Evolutionary conservation across 1,284 basidiomycete genomes (phyloP).

Genomic region (Irpex lacteus): DNA sequence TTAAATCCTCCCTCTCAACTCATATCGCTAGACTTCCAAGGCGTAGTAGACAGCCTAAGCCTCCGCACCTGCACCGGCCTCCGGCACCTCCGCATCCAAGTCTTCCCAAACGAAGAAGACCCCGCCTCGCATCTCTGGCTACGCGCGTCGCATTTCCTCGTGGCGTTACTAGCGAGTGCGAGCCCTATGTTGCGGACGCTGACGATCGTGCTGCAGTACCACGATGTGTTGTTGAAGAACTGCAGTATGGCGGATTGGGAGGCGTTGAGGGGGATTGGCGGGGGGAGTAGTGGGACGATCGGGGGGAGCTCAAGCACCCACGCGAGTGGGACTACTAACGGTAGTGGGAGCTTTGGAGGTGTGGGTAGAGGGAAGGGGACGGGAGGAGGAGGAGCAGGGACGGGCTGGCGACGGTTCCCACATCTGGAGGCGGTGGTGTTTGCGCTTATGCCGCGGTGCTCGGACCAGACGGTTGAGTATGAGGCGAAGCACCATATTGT

Average conservation of each 20-base stretch:
- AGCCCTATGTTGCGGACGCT: not conserved
- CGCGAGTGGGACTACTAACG: no score
- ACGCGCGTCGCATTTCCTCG: slow-evolving; percentile 4
- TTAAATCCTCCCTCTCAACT: no score
- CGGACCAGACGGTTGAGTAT: not conserved
- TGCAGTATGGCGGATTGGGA: slow-evolving; percentile 6
- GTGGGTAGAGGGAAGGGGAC: no score
- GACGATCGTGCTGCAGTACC: slow-evolving; percentile 6
- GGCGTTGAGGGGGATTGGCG: not conserved
- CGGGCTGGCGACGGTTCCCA: not conserved
- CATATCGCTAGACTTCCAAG: not conserved
- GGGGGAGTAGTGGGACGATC: no score
- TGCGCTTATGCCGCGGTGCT: slow-evolving; percentile 7
- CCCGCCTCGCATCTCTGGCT: slow-evolving; percentile 1
- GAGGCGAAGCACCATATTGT: slow-evolving; percentile 1
- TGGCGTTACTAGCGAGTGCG: not conserved
- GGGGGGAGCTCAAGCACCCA: no score
- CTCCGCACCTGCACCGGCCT: slow-evolving; percentile 1
- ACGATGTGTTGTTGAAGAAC: slow-evolving; percentile 4
- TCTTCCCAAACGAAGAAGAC: slow-evolving; percentile 9
- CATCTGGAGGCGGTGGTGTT: slow-evolving; percentile 4
- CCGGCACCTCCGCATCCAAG: not conserved
- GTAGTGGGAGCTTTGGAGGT: no score
- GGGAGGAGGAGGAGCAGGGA: not conserved
- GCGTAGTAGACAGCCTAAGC: slow-evolving; percentile 3